Evolutionary conservation across 371 early-diverging fungal species (phyloP).

Genomic region (Choanephora cucurbitarum): DNA sequence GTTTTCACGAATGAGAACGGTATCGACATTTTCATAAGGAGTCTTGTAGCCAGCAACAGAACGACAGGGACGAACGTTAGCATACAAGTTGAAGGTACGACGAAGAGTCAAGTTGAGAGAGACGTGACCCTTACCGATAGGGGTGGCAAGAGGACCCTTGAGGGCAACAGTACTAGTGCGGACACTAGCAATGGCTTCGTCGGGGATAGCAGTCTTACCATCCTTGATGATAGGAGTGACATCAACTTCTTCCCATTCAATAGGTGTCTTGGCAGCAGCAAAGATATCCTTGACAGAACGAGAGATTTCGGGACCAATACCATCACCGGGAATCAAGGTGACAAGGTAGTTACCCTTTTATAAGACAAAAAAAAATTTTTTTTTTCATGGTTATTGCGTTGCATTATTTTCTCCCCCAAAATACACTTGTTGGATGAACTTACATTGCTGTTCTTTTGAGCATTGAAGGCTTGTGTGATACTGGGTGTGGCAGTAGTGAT

Average conservation of each 20-base stretch:
- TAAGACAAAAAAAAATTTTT: neutral
- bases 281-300: constrained; percentile 91
- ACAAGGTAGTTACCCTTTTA: constrained; percentile 84
- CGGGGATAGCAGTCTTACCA: constrained; percentile 93
- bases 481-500: constrained; percentile 59
- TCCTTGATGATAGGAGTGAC: constrained; percentile 92
- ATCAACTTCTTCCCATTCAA: constrained; percentile 96
- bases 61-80: constrained; percentile 98
- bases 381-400: neutral
- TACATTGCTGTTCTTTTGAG: constrained; percentile 69
- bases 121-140: constrained; percentile 98
- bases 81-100: constrained; percentile 96
- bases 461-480: constrained; percentile 65
- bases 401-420: neutral
- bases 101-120: constrained; percentile 97
- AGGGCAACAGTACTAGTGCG: constrained; percentile 95
- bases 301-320: constrained; percentile 98
- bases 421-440: no score
- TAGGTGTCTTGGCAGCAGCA: constrained; percentile 91
- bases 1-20: constrained; percentile 98
- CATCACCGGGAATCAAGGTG: constrained; percentile 98
- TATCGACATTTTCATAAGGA: constrained; percentile 94
- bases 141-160: constrained; percentile 97
- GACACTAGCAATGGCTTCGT: constrained; percentile 88
- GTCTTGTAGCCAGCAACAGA: constrained; percentile 95